A percentile compares a stretch with the other conserved stretches of the same genome.
These are phyloP conservation scores for Aspergillus mulundensis DNA, from an alignment of 495 filamentous ascomycete genomes.

Conservation along the genomic window DNA sequence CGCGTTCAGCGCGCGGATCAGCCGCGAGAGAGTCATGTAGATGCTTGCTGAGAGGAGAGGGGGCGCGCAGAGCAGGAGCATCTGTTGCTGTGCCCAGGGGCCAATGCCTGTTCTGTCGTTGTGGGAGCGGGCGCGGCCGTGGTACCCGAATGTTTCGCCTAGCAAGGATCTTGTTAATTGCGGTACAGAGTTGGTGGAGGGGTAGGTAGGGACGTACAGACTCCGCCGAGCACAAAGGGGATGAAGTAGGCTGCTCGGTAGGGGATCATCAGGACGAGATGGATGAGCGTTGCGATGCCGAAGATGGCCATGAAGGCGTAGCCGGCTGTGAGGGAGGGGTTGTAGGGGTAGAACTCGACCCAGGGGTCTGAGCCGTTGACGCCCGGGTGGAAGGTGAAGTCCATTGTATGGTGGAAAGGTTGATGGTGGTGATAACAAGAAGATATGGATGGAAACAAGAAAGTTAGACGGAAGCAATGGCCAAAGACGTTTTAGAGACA, in stretches of 20 bases:
- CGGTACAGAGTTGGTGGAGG: neutral
- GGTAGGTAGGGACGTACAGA: slow-evolving; percentile 39
- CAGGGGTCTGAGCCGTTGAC: slow-evolving; percentile 29
- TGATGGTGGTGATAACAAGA: neutral
- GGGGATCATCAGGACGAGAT: slow-evolving; percentile 40
- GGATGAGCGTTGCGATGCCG: slow-evolving; percentile 34
- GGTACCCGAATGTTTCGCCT: slow-evolving; percentile 49
- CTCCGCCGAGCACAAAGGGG: slow-evolving; percentile 51
- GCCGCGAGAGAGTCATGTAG: slow-evolving; percentile 55
- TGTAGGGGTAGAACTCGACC: slow-evolving; percentile 47
- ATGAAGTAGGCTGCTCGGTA: slow-evolving; percentile 52
- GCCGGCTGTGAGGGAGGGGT: slow-evolving; percentile 42
- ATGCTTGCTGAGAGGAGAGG: slow-evolving; percentile 53
- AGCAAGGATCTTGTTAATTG: too few relatives aligned
- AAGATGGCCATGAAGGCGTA: slow-evolving; percentile 49
- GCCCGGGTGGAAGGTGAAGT: slow-evolving; percentile 31
- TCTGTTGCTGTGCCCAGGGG: slow-evolving; percentile 39
- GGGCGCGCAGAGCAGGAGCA: slow-evolving; percentile 42
- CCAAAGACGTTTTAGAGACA: neutral
- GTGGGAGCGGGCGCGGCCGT: slow-evolving; percentile 41
- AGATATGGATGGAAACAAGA: neutral
- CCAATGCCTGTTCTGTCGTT: slow-evolving; percentile 21
- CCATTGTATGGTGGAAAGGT: slow-evolving; percentile 18
- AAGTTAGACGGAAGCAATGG: neutral
- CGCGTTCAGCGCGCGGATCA: slow-evolving; percentile 47